A percentile compares a stretch with the other conserved stretches of the same genome.
Conservation (phyloP, 331 rosid species). For the Quercus tomentella region DNA sequence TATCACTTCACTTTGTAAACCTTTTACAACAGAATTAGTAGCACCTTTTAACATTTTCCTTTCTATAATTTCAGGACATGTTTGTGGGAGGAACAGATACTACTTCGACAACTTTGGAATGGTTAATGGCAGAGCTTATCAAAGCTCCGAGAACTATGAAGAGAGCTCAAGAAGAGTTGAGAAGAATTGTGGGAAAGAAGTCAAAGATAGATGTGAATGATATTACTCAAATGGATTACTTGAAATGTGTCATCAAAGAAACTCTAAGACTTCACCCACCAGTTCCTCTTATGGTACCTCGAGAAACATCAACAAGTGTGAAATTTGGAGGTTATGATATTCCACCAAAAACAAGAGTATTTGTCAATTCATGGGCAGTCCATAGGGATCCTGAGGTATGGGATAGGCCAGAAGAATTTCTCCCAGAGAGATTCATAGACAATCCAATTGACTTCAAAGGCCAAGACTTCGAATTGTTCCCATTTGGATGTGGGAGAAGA, state of each 20-base stretch:
- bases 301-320: slow-evolving; percentile 17
- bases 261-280: slow-evolving; percentile 20
- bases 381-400: slow-evolving; percentile 54
- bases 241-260: slow-evolving; percentile 26
- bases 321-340: slow-evolving; percentile 36
- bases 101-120: slow-evolving; percentile 26
- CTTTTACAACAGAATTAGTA: too few relatives aligned
- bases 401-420: slow-evolving; percentile 48
- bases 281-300: slow-evolving; percentile 19
- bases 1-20: too few relatives aligned
- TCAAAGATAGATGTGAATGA: slow-evolving; percentile 11
- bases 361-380: slow-evolving; percentile 43
- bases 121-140: slow-evolving; percentile 45
- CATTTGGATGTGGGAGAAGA: slow-evolving; percentile 55
- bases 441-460: slow-evolving; percentile 29
- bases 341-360: slow-evolving; percentile 39
- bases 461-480: slow-evolving; percentile 27
- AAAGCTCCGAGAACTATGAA: slow-evolving; percentile 32
- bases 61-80: neutral
- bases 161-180: slow-evolving; percentile 44
- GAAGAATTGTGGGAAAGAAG: slow-evolving; percentile 15
- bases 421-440: slow-evolving; percentile 50
- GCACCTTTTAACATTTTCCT: too few relatives aligned
- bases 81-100: neutral
- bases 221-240: slow-evolving; percentile 8